These are phyloP conservation scores for Eleusine indica DNA, from an alignment of 176 grass and related monocot species.

Conservation along the genomic window DNA sequence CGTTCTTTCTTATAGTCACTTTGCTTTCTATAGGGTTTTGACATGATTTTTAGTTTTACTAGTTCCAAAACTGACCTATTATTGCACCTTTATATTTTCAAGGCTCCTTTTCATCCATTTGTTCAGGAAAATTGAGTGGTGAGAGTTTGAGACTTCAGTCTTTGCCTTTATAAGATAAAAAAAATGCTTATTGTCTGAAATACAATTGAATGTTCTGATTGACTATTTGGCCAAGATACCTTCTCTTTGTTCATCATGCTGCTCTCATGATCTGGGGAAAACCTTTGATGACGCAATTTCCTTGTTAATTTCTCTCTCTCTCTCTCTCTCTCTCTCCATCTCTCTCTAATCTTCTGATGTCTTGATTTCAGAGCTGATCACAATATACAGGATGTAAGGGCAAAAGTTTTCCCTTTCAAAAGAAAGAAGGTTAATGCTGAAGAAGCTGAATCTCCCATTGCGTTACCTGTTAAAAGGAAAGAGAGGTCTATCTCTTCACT, in stretches of 20 bases:
- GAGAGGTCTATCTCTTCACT: constrained; percentile 76
- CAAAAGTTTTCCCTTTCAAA: constrained; percentile 78
- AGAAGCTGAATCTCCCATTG: constrained; percentile 54
- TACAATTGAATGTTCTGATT: constrained; percentile 7
- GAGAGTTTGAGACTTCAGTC: neutral
- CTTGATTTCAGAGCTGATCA: constrained; percentile 71
- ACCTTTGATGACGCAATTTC: neutral
- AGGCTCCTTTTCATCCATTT: constrained; percentile 15
- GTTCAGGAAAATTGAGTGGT: constrained; percentile 4
- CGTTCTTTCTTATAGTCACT: constrained; percentile 30
- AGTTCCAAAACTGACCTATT: constrained; percentile 16
- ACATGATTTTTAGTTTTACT: constrained; percentile 11
- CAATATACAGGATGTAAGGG: constrained; percentile 80
- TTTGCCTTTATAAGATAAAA: constrained; percentile 1
- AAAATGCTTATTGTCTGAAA: constrained; percentile 20
- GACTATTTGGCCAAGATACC: constrained; percentile 13
- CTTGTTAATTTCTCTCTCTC: neutral
- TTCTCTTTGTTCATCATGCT: constrained; percentile 22
- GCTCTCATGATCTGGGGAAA: constrained; percentile 1
- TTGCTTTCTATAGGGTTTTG: constrained; percentile 20
- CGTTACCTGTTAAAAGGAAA: constrained; percentile 61
- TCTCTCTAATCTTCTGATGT: constrained; percentile 24
- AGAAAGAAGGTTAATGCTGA: constrained; percentile 64
- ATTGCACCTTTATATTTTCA: constrained; percentile 26
- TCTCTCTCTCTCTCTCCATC: neutral